Evolutionary conservation across 2,329 filamentous ascomycete species (phyloP).

Genomic region (Aspergillus luchuensis): DNA sequence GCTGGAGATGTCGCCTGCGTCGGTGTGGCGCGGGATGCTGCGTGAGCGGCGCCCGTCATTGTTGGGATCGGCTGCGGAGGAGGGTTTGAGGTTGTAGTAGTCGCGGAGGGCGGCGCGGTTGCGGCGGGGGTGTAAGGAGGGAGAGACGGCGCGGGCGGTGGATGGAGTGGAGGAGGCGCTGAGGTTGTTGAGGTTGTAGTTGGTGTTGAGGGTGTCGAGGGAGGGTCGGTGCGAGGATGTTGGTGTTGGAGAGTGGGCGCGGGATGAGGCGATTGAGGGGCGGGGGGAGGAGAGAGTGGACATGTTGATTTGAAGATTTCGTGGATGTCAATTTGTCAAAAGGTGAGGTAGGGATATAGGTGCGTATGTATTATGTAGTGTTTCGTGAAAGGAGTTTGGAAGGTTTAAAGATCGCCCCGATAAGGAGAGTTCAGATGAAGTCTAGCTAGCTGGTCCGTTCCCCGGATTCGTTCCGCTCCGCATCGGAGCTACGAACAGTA

Average conservation of each 20-base stretch:
- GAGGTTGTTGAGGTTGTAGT: conserved; percentile 52
- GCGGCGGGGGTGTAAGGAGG: conserved; percentile 51
- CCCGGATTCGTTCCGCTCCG: conserved; percentile 17
- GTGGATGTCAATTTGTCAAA: background rate
- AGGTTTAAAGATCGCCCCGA: background rate
- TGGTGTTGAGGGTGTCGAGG: conserved; percentile 66
- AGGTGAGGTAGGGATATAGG: no score
- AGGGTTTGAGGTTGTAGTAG: conserved; percentile 81
- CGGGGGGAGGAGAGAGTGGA: conserved; percentile 62
- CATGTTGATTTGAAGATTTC: conserved; percentile 43
- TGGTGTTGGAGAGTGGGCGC: conserved; percentile 60
- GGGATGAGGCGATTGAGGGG: conserved; percentile 60
- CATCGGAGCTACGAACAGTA: conserved; percentile 2
- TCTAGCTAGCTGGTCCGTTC: conserved; percentile 27
- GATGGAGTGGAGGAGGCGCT: conserved; percentile 35
- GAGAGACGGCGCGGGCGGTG: conserved; percentile 46
- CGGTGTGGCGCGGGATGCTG: conserved; percentile 46
- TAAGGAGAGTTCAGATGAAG: conserved; percentile 7
- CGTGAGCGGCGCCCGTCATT: conserved; percentile 34
- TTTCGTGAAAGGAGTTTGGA: no score
- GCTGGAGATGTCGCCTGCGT: conserved; percentile 43
- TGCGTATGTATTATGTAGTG: no score
- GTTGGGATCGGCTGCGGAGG: conserved; percentile 37
- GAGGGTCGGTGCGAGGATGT: conserved; percentile 76
- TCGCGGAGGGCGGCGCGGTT: conserved; percentile 88